A percentile compares a stretch with the other conserved stretches of the same genome.
phyloP scores from a whole-genome alignment of 257 asterid genomes.

The Lantana camara region DNA sequence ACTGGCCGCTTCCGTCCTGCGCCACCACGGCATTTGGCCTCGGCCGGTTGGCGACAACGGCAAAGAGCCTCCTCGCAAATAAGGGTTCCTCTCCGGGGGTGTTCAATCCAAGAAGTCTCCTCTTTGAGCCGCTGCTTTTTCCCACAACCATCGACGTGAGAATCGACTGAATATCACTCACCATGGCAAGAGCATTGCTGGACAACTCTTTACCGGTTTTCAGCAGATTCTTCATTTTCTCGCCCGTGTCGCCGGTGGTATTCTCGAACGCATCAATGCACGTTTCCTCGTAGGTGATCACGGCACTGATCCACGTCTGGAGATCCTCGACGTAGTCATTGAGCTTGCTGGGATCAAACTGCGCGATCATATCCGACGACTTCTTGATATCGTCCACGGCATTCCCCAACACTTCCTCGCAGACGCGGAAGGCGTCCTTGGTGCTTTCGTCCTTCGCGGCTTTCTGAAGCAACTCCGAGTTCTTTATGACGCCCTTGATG shows the following conservation, averaged over 20 bases:
- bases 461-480: slow-evolving; percentile 41
- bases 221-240: slow-evolving; percentile 58
- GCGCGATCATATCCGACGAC: slow-evolving; percentile 35
- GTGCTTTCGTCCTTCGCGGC: slow-evolving; percentile 55
- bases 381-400: slow-evolving; percentile 60
- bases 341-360: slow-evolving; percentile 27
- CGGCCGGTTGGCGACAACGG: not conserved
- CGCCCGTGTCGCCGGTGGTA: slow-evolving; percentile 58
- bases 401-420: slow-evolving; percentile 46
- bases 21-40: slow-evolving; percentile 58
- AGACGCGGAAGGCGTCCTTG: slow-evolving; percentile 45
- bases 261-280: slow-evolving; percentile 75
- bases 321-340: slow-evolving; percentile 42
- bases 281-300: slow-evolving; percentile 63
- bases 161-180: slow-evolving; percentile 31
- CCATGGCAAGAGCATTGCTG: slow-evolving; percentile 70
- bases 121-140: slow-evolving; percentile 2
- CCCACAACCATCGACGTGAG: slow-evolving; percentile 25
- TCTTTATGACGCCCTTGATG: slow-evolving; percentile 38
- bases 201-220: slow-evolving; percentile 47
- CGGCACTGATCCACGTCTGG: slow-evolving; percentile 65
- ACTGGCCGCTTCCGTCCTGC: slow-evolving; percentile 61
- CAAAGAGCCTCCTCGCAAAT: slow-evolving; percentile 19
- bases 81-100: not conserved
- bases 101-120: slow-evolving; percentile 34